Evolutionary conservation across 208 protist species (phyloP).

Genomic region (Leishmania major): DNA sequence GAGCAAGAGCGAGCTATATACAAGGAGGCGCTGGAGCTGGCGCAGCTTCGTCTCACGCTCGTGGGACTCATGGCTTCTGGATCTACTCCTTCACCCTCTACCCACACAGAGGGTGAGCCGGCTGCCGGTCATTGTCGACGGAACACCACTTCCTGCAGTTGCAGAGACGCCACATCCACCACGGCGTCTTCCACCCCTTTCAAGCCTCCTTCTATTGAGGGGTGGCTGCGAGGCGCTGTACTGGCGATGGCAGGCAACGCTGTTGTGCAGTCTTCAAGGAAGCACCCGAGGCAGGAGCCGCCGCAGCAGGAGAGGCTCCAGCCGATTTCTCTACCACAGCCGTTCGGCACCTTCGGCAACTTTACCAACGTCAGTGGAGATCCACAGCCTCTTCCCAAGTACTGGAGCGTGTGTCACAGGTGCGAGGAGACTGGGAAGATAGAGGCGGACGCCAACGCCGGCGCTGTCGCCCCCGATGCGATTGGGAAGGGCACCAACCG

Average conservation of each 20-base stretch:
- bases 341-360: background rate
- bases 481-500: background rate
- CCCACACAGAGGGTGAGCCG: background rate
- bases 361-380: background rate
- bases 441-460: background rate
- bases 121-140: background rate
- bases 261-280: slow-evolving; percentile 33
- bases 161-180: background rate
- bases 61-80: background rate
- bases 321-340: background rate
- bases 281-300: background rate
- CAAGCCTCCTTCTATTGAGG: slow-evolving; percentile 19
- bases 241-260: slow-evolving; percentile 61
- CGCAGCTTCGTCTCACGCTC: background rate
- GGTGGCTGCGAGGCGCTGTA: slow-evolving; percentile 50
- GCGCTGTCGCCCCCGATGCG: background rate
- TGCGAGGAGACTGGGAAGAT: background rate
- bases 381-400: background rate
- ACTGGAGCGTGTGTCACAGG: background rate
- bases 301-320: background rate
- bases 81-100: background rate
- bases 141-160: background rate
- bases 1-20: background rate
- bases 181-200: background rate
- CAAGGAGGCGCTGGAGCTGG: background rate